A percentile compares a stretch with the other conserved stretches of the same genome.
Evolutionary conservation across 768 basidiomycete genomes (phyloP).

Genomic region (Flagelloscypha sp.): DNA sequence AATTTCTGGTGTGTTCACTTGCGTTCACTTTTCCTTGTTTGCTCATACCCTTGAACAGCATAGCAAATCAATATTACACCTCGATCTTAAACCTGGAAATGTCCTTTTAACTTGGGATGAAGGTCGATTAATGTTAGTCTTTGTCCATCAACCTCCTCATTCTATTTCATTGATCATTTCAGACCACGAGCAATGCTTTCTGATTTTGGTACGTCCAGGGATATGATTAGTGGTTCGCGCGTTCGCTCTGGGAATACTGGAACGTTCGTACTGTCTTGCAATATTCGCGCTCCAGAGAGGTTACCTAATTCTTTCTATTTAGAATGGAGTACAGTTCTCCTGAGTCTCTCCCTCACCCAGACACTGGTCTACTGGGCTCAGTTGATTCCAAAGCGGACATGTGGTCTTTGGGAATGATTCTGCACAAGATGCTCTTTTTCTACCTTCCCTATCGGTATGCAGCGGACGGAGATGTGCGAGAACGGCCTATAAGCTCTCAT

Average conservation of each 20-base stretch:
- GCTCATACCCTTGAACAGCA: slow-evolving; percentile 51
- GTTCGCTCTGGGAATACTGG: slow-evolving; percentile 89
- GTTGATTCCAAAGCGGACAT: slow-evolving; percentile 88
- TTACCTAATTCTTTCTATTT: slow-evolving; percentile 1
- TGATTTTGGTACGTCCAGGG: slow-evolving; percentile 91
- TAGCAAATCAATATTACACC: slow-evolving; percentile 76
- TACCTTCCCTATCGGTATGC: slow-evolving; percentile 77
- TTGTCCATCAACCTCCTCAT: slow-evolving; percentile 1
- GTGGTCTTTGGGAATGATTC: slow-evolving; percentile 96
- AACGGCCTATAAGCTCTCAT: slow-evolving; percentile 26
- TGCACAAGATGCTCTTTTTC: slow-evolving; percentile 91
- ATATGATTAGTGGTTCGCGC: slow-evolving; percentile 67
- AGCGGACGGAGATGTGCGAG: slow-evolving; percentile 46
- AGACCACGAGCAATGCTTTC: slow-evolving; percentile 93
- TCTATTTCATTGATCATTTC: slow-evolving; percentile 1
- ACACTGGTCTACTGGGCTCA: slow-evolving; percentile 56
- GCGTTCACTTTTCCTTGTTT: neutral
- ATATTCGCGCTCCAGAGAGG: too few relatives aligned
- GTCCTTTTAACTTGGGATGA: slow-evolving; percentile 91
- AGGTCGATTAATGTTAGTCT: slow-evolving; percentile 63
- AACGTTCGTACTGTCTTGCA: slow-evolving; percentile 49
- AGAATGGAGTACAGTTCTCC: slow-evolving; percentile 86
- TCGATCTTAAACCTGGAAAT: slow-evolving; percentile 92
- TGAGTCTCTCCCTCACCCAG: slow-evolving; percentile 68
- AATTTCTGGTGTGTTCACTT: slow-evolving; percentile 62